These are phyloP conservation scores for Endogone sp. DNA, from an alignment of 192 early-diverging fungal genomes.

Conservation along the genomic window DNA sequence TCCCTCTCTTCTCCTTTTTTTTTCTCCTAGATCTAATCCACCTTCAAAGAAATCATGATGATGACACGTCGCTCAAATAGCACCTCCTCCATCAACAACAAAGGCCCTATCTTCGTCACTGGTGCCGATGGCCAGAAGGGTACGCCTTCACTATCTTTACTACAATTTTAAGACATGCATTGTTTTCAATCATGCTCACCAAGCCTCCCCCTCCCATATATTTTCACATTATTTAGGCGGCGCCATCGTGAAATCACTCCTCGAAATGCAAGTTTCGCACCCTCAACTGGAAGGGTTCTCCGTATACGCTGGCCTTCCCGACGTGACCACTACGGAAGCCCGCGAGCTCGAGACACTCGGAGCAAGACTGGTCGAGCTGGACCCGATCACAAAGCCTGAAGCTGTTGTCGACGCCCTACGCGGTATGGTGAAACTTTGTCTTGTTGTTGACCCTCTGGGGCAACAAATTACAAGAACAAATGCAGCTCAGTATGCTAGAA, in stretches of 20 bases:
- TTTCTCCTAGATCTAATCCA: neutral
- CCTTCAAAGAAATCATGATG: slow-evolving; percentile 4
- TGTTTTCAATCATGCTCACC: too few relatives aligned
- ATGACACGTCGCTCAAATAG: slow-evolving; percentile 5
- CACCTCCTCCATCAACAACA: slow-evolving; percentile 14
- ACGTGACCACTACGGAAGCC: slow-evolving; percentile 19
- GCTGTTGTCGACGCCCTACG: slow-evolving; percentile 18
- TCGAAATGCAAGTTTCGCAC: slow-evolving; percentile 22
- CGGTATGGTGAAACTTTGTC: slow-evolving; percentile 26
- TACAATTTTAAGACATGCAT: too few relatives aligned
- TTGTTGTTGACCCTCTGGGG: slow-evolving; percentile 34
- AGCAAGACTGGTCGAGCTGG: slow-evolving; percentile 21
- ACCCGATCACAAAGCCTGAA: slow-evolving; percentile 18
- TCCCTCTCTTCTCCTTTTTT: neutral
- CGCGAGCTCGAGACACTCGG: slow-evolving; percentile 16
- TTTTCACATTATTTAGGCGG: neutral
- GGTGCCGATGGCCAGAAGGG: slow-evolving; percentile 37
- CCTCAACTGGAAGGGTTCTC: slow-evolving; percentile 18
- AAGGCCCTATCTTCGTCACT: slow-evolving; percentile 35
- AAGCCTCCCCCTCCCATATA: too few relatives aligned
- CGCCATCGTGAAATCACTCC: slow-evolving; percentile 26
- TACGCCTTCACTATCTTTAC: neutral
- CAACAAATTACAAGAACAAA: slow-evolving; percentile 23
- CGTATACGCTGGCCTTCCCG: slow-evolving; percentile 27
- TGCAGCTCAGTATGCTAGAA: slow-evolving; percentile 20